Conservation (phyloP, 495 filamentous ascomycete species). For the Lichina pygmaea region DNA sequence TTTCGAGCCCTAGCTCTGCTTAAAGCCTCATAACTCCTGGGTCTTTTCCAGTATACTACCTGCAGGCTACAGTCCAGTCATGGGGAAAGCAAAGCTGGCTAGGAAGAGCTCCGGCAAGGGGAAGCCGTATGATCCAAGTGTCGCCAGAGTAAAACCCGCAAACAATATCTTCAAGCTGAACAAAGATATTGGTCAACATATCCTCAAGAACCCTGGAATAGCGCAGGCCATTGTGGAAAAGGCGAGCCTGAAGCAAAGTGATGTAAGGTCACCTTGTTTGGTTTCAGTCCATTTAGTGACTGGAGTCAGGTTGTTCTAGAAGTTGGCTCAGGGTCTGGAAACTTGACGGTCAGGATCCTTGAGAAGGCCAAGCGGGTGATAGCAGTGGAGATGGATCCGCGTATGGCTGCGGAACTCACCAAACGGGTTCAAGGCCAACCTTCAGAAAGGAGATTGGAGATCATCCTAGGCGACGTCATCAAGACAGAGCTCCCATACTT, state of each 20-base stretch:
- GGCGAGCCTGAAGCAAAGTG: conserved; percentile 68
- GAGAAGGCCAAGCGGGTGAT: conserved; percentile 69
- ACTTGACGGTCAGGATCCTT: conserved; percentile 68
- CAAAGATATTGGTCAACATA: conserved; percentile 68
- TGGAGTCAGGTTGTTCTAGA: conserved; percentile 30
- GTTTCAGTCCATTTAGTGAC: no score
- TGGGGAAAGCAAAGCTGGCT: no score
- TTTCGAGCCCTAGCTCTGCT: no score
- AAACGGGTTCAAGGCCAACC: conserved; percentile 79
- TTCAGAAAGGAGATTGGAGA: conserved; percentile 49
- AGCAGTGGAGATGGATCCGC: conserved; percentile 78
- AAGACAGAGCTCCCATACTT: conserved; percentile 70
- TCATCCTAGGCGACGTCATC: conserved; percentile 79
- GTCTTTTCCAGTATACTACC: no score
- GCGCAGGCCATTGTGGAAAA: conserved; percentile 73
- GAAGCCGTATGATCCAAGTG: conserved; percentile 26
- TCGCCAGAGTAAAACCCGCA: conserved; percentile 23
- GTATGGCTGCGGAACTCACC: conserved; percentile 91
- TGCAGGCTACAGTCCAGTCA: no score
- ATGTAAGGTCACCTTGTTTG: conserved; percentile 17
- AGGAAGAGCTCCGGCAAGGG: conserved; percentile 13
- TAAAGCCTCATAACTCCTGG: no score
- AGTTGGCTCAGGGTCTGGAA: conserved; percentile 59
- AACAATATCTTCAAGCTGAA: conserved; percentile 82
- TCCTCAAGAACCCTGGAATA: conserved; percentile 86